phyloP scores from a whole-genome alignment of 176 grass and related monocot genomes.

The Oryza coarctata region DNA sequence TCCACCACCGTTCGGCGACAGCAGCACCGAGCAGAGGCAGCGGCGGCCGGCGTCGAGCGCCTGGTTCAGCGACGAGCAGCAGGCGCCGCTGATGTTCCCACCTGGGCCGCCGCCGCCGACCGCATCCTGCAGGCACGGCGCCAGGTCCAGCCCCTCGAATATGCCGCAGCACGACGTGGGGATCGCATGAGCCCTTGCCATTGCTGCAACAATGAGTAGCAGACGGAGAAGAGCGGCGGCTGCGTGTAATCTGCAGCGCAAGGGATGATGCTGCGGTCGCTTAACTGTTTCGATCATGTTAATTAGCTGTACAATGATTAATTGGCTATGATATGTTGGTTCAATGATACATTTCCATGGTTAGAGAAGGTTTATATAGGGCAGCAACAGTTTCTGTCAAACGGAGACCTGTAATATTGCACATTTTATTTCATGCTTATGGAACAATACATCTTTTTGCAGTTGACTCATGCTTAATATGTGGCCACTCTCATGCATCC shows the following conservation, averaged over 20 bases:
- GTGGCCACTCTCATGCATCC: background rate
- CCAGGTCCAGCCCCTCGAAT: conserved; percentile 34
- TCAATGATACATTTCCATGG: background rate
- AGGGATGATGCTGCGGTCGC: background rate
- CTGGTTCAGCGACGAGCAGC: conserved; percentile 41
- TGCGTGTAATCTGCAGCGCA: background rate
- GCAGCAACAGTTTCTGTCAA: background rate
- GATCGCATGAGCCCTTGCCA: background rate
- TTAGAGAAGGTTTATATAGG: conserved; percentile 22
- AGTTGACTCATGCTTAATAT: conserved; percentile 30
- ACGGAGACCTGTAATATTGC: background rate
- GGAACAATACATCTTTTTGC: background rate
- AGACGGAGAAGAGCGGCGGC: background rate
- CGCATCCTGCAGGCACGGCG: conserved; percentile 23
- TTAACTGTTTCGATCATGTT: background rate
- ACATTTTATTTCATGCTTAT: background rate
- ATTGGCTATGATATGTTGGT: background rate
- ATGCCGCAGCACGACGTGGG: conserved; percentile 14
- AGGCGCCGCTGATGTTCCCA: conserved; percentile 33
- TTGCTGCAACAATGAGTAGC: background rate
- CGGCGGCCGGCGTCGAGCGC: conserved; percentile 39
- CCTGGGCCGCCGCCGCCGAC: background rate
- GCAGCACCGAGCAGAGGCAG: conserved; percentile 43
- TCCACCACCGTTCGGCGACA: background rate
- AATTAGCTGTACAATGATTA: background rate